Percentiles rank a stretch among this genome's conserved stretches.
Evolutionary conservation across 805 yeast species (phyloP).

Genomic region (Isabelozyma rhagii): DNA sequence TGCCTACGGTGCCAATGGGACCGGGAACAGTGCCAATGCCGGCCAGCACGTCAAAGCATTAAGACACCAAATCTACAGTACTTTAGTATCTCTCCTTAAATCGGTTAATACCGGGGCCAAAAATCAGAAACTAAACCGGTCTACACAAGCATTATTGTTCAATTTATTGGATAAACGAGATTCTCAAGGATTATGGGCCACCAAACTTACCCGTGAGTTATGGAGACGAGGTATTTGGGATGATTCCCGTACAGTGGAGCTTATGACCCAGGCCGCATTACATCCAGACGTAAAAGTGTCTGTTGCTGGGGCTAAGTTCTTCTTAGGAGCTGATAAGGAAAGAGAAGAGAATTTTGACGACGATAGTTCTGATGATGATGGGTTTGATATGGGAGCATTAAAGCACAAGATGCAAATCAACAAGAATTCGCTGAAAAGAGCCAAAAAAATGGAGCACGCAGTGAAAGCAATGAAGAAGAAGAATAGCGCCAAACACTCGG

Average conservation of each 20-base stretch:
- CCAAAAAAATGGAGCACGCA: slow-evolving; percentile 76
- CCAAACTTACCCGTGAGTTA: slow-evolving; percentile 87
- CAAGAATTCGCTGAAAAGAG: slow-evolving; percentile 77
- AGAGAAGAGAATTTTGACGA: slow-evolving; percentile 82
- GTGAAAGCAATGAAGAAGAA: slow-evolving; percentile 67
- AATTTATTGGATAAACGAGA: slow-evolving; percentile 78
- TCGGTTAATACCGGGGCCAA: slow-evolving; percentile 84
- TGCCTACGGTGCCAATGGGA: slow-evolving; percentile 53
- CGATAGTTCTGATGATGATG: slow-evolving; percentile 65
- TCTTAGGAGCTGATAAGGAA: slow-evolving; percentile 92
- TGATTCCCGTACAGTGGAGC: slow-evolving; percentile 93
- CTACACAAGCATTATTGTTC: slow-evolving; percentile 90
- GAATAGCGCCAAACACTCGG: slow-evolving; percentile 48
- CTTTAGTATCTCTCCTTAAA: slow-evolving; percentile 75
- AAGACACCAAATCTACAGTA: slow-evolving; percentile 77
- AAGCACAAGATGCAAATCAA: slow-evolving; percentile 81
- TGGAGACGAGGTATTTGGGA: slow-evolving; percentile 99
- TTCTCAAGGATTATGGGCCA: slow-evolving; percentile 89
- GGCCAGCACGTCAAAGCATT: slow-evolving; percentile 76
- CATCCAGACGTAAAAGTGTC: slow-evolving; percentile 87
- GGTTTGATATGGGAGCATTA: slow-evolving; percentile 66
- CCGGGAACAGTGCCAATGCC: slow-evolving; percentile 29
- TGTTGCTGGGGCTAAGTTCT: slow-evolving; percentile 84
- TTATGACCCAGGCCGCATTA: slow-evolving; percentile 93
- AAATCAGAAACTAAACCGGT: slow-evolving; percentile 83